Base-by-base conservation (phyloP, 2,329 filamentous ascomycete genomes). In the Ramichloridium luteum region DNA sequence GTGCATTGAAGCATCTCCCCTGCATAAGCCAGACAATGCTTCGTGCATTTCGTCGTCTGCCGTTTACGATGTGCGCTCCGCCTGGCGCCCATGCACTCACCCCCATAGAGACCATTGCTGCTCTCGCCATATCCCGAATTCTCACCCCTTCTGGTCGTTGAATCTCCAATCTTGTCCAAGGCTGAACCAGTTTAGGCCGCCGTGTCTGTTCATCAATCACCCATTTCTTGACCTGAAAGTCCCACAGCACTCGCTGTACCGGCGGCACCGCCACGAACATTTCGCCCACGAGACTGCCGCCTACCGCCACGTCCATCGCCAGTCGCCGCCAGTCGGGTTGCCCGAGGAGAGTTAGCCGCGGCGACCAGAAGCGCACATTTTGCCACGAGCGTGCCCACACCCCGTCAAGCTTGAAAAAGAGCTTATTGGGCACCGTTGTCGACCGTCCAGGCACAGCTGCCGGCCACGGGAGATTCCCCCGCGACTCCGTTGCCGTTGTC, bases 151-250 rank as follows among this genome's bases (percentile, higher is more conserved):
- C 20, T 8, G 20, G 20, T 23, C 8, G 8, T n/a, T n/a, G 20
- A 23, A 23, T 23, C 20, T 23, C n/a, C 8, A 23, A 23, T n/a
- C 20, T 23, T n/a, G 8, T 23, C 8, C 20, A n/a, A n/a, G 20
- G 8, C 20, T 23, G 20, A n/a, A n/a, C 20, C 20, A 23, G 8
- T n/a, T 23, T n/a, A 23, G n/a, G 20, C 20, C 8, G 8, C 8
- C n/a, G n/a, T 23, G 8, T n/a, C 20, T 23, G n/a, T n/a, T n/a
- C n/a, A 23, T 23, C 20, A 23, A n/a, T 23, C 20, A 23, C n/a
- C 20, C 20, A 23, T n/a, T n/a, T 23, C 20, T n/a, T 23, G 20
- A 23, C n/a, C 8, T 8, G 8, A n/a, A n/a, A 23, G 20, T 23
- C n/a, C 20, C 8, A 23, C 20, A 8, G 8, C 20, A n/a, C 20